Evolutionary conservation across 2,329 filamentous ascomycete species (phyloP), one percentile per base, ranked within the genome.

Genomic region (Beauveria bassiana): DNA sequence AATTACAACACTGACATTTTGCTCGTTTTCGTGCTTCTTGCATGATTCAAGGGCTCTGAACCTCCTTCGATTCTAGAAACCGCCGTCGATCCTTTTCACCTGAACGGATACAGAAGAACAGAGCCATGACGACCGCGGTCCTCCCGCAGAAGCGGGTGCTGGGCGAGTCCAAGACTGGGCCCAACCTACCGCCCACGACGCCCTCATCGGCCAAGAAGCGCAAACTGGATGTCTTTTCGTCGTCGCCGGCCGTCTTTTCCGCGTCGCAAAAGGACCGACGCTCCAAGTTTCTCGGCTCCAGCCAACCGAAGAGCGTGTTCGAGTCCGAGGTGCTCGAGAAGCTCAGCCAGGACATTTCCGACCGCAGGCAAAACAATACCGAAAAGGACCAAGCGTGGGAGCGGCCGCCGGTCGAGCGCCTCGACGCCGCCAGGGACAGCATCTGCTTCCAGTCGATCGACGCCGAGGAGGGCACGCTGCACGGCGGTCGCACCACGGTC

Each of bases 361-460:
- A 88, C 22, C 80, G 96, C 67, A 96, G 93, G 79, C 82, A 90
- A 69, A 90, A 83, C 74, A 98, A 96, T 74, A 82, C 90, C 2
- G 95, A 99, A 72, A 96, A 88, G 73, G 93, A 98, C 72, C 95
- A 99, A 74, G 83, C 91, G 71, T 99, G 95, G 96, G 87, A 88
- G 52, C 80, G 83, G 1, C 83, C 83, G 6, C 79, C 81, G 0
- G 77, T 84, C 5, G 73, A 71, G n/a, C 73, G 77, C 59, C 85
- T 84, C 63, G 67, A 76, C 63, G 81, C 87, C 9, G 72, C 82
- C 58, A 85, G 77, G 42, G 86, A 95, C 65, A 87, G 78, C 66
- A 79, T 99, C n/a, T 86, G 84, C 66, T 98, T 99, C 71, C 95
- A 99, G 76, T 89, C 96, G 70, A 99, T 99, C 67, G 96, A 99